Percentiles rank a stretch among this genome's conserved stretches.
phyloP scores from a whole-genome alignment of 2,329 filamentous ascomycete species.

The Didymella sp. region DNA sequence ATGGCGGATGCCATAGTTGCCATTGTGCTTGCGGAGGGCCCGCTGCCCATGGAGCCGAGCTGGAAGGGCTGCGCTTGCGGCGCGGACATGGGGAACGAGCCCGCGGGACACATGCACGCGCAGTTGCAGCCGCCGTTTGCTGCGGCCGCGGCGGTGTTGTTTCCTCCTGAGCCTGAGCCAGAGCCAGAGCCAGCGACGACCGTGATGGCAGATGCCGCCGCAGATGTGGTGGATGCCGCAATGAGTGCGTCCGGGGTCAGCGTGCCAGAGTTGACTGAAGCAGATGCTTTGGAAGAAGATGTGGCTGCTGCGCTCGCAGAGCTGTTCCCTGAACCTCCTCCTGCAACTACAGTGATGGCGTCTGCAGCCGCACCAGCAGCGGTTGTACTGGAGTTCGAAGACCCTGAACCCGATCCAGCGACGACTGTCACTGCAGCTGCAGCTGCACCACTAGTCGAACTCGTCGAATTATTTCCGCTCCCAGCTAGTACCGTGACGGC shows the following conservation, averaged over 20 bases:
- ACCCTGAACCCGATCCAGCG: slow-evolving; percentile 22
- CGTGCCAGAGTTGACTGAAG: slow-evolving; percentile 22
- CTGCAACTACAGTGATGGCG: slow-evolving; percentile 34
- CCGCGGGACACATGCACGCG: slow-evolving; percentile 40
- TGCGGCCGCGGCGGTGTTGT: slow-evolving; percentile 14
- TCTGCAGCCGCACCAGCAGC: slow-evolving; percentile 10
- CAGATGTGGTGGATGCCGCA: slow-evolving; percentile 23
- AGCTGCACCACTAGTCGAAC: slow-evolving; percentile 14
- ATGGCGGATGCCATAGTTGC: slow-evolving; percentile 33
- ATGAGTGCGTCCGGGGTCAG: slow-evolving; percentile 23
- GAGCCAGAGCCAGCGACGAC: slow-evolving; percentile 39
- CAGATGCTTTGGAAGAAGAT: slow-evolving; percentile 9
- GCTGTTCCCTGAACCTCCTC: slow-evolving; percentile 22
- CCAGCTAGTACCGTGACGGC: slow-evolving; percentile 25
- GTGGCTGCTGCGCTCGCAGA: slow-evolving; percentile 17
- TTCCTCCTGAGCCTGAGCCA: slow-evolving; percentile 13
- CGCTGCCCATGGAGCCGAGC: slow-evolving; percentile 28
- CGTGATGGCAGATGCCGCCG: slow-evolving; percentile 25
- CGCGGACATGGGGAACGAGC: slow-evolving; percentile 41
- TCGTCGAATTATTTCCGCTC: slow-evolving; percentile 17
- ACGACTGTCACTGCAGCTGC: slow-evolving; percentile 30
- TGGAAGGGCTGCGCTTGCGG: slow-evolving; percentile 39
- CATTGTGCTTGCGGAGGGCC: slow-evolving; percentile 28
- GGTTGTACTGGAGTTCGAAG: slow-evolving; percentile 10
- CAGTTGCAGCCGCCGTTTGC: slow-evolving; percentile 37